Evolutionary conservation across 179 eudicot genomes (phyloP).

Genomic region (Beta lomatogona): DNA sequence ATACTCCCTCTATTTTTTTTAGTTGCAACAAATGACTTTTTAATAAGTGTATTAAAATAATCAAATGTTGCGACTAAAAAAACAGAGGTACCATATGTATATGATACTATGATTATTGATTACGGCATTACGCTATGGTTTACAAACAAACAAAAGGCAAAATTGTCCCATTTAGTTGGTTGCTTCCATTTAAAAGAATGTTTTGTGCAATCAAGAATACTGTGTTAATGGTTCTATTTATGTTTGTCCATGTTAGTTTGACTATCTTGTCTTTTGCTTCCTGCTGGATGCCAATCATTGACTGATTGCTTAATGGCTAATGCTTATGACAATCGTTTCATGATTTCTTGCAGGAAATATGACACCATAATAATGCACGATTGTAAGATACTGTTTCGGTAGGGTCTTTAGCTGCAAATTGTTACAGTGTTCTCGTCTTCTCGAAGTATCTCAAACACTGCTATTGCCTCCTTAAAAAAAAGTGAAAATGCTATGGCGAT

Average conservation of each 20-base stretch:
- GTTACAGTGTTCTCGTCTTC: too few species aligned
- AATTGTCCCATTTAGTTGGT: not conserved
- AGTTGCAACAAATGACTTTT: too few species aligned
- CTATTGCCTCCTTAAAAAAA: too few species aligned
- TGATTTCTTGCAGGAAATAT: constrained; percentile 14
- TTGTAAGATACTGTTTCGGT: not conserved
- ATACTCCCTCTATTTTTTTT: too few species aligned
- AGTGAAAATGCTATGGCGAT: too few species aligned
- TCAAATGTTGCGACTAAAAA: too few species aligned
- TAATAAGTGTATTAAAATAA: too few species aligned
- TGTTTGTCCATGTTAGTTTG: not conserved
- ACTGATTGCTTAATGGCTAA: not conserved
- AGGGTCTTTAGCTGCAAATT: not conserved
- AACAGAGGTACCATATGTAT: too few species aligned
- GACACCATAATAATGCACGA: not conserved
- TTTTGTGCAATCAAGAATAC: constrained; percentile 1
- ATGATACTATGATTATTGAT: not conserved
- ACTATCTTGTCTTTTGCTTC: constrained; percentile 2
- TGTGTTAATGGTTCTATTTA: not conserved
- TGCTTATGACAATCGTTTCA: not conserved
- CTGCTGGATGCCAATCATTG: constrained; percentile 3
- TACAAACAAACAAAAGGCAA: not conserved
- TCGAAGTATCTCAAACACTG: too few species aligned
- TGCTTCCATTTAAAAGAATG: constrained; percentile 7
- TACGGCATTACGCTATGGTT: not conserved